Base-by-base conservation (phyloP, 2,329 filamentous ascomycete genomes). In the Harringtonia aguacate region DNA sequence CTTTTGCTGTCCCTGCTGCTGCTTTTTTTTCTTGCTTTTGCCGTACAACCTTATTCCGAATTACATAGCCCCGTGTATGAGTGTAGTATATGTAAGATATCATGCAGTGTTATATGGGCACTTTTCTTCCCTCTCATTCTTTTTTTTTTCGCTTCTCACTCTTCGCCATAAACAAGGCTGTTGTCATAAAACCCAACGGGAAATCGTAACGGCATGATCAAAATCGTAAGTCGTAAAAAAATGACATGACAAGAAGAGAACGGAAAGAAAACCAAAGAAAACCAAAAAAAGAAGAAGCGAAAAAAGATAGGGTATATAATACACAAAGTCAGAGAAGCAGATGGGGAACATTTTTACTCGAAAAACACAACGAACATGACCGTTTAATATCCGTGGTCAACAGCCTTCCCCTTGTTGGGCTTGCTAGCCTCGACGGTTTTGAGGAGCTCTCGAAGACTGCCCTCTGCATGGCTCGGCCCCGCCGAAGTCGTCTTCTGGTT, bases 361-460 rank as follows among this genome's bases (percentile, higher is more conserved):
- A 17, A 36, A 22, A 4, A 37, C 8, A 14, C 22, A 39, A 39
- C 6, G n/a, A 4, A 22, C 17, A 18, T 18, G 24, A 17, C 14
- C 7, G 20, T 20, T 41, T 8, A 38, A 9, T 27, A 24, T 4
- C 35, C 30, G 8, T 24, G 47, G 18, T 52, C 52, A 12, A 50
- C 50, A 5, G 48, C 47, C 45, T 58, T 59, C 1, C 54, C 57
- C 33, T 58, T 58, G 40, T 47, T 48, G 4, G 36, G 39, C 31
- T 41, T 44, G n/a, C 41, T 49, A 14, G 34, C 38, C 15, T 65
- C 58, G 4, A 58, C 56, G 7, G 57, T 55, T 49, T 63, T 70
- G 12, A 80, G 58, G 17, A 80, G 55, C 35, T 74, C 67, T 43
- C 73, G 64, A 20, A 80, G 59, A 43, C 69, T 77, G 2, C 73